phyloP scores from a whole-genome alignment of 345 rosid species.

The Microthlaspi erraticum region DNA sequence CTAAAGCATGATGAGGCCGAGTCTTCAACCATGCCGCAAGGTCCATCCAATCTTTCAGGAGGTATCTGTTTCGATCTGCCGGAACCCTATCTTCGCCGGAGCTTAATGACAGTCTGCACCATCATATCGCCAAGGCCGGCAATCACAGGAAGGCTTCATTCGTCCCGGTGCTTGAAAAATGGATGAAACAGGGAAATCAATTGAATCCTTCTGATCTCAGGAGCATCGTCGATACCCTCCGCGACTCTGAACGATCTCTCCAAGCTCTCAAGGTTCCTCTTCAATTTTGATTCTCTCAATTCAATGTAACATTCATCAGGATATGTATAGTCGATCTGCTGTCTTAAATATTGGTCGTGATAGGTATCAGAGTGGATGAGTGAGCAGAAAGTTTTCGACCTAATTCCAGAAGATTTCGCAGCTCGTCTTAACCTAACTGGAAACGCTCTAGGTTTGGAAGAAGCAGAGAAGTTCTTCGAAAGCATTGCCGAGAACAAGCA shows the following conservation, averaged over 20 bases:
- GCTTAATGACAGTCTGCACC: neutral
- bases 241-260: neutral
- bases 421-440: neutral
- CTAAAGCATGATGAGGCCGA: neutral
- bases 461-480: neutral
- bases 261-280: constrained; percentile 6
- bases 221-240: neutral
- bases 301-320: neutral
- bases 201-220: neutral
- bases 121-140: neutral
- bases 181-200: neutral
- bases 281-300: neutral
- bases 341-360: no score
- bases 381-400: neutral
- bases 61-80: neutral
- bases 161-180: neutral
- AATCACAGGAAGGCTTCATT: neutral
- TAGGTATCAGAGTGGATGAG: neutral
- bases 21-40: neutral
- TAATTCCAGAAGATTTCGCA: neutral
- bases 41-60: neutral
- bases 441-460: neutral
- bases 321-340: no score
- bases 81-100: constrained; percentile 14
- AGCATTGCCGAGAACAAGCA: neutral